Conservation (phyloP, 805 yeast genomes). For the Kodamaea neixiangensis region DNA sequence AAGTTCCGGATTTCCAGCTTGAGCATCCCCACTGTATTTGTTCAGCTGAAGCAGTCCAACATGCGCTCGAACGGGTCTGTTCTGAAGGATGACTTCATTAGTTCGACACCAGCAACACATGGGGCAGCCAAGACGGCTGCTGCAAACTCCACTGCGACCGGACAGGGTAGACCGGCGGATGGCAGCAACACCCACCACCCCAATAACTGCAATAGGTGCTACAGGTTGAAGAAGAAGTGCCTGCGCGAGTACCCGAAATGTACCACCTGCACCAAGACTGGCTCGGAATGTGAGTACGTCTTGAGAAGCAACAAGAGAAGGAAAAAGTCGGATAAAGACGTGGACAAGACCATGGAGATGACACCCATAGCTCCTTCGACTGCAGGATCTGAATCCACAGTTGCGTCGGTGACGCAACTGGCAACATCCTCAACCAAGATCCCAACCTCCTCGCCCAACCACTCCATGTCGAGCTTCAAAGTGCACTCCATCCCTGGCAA, state of each 20-base stretch:
- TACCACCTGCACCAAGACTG: conserved; percentile 36
- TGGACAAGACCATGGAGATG: background rate
- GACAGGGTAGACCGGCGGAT: background rate
- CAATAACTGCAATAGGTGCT: conserved; percentile 42
- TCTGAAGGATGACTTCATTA: background rate
- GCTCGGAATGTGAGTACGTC: conserved; percentile 39
- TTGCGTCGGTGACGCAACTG: background rate
- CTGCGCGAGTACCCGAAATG: conserved; percentile 41
- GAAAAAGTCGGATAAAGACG: conserved; percentile 12
- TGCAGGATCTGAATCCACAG: background rate
- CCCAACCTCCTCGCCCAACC: conserved; percentile 1
- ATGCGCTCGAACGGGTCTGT: conserved; percentile 11
- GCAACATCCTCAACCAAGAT: background rate
- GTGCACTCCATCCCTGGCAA: background rate
- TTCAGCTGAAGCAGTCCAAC: conserved; percentile 22
- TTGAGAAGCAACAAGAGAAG: conserved; percentile 31
- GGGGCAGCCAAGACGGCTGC: background rate
- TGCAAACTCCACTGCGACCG: background rate
- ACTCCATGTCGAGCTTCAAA: background rate
- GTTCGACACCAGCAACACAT: background rate
- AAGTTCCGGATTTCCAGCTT: conserved; percentile 30
- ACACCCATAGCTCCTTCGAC: background rate
- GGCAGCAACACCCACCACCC: conserved; percentile 30
- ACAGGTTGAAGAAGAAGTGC: conserved; percentile 45
- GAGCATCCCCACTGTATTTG: conserved; percentile 10